A percentile compares a stretch with the other conserved stretches of the same genome.
Evolutionary conservation across 257 asterid species (phyloP).

Genomic region (Solanum gandarillasii): DNA sequence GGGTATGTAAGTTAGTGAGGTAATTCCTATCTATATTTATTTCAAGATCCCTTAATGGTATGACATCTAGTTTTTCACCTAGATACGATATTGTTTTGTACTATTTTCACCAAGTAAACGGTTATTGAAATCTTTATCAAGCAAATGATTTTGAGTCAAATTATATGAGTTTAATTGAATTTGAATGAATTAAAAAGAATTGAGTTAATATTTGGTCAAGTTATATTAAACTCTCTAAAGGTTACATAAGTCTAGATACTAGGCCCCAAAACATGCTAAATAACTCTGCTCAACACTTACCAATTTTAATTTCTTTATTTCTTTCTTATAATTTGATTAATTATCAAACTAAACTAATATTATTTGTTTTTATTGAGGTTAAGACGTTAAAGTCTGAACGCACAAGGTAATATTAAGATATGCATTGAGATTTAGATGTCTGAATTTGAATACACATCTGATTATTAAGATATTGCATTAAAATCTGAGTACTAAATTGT

Average conservation of each 20-base stretch:
- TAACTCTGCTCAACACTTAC: not conserved
- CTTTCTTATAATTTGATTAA: not conserved
- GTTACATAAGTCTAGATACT: too few relatives aligned
- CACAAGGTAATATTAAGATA: too few relatives aligned
- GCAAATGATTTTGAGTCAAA: not conserved
- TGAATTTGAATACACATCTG: too few relatives aligned
- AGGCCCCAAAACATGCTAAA: too few relatives aligned
- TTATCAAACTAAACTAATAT: not conserved
- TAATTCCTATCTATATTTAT: not conserved
- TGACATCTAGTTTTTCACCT: not conserved
- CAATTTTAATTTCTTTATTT: too few relatives aligned
- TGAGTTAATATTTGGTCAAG: too few relatives aligned
- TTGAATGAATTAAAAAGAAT: too few relatives aligned
- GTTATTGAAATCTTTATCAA: not conserved
- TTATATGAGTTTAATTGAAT: too few relatives aligned
- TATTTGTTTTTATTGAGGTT: too few relatives aligned
- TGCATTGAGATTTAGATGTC: not conserved
- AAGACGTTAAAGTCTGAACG: not conserved
- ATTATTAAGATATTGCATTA: not conserved
- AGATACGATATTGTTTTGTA: too few relatives aligned
- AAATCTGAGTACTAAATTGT: not conserved
- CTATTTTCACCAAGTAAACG: accelerated
- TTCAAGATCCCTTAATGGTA: not conserved
- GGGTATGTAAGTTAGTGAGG: not conserved
- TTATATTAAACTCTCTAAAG: too few relatives aligned